Conservation (phyloP, 805 yeast species). For the Ogataea sp. region DNA sequence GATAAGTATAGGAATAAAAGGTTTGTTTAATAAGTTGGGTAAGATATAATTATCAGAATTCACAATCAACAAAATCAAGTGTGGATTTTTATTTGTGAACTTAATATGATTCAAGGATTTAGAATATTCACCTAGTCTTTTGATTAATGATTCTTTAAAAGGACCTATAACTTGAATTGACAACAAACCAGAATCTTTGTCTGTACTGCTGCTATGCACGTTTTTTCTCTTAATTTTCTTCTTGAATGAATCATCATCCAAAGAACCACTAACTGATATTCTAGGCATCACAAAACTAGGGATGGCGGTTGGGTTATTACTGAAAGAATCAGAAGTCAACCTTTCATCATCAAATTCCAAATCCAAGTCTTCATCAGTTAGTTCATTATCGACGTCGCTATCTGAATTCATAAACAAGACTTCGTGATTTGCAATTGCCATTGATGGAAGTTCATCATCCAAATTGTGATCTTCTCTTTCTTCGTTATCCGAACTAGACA, state of each 20-base stretch:
- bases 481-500: constrained; percentile 24
- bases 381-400: constrained; percentile 10
- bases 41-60: constrained; percentile 19
- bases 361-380: constrained; percentile 15
- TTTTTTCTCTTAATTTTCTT: neutral
- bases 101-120: constrained; percentile 21
- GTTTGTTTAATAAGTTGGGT: constrained; percentile 20
- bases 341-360: constrained; percentile 7
- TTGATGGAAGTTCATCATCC: neutral
- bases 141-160: constrained; percentile 10
- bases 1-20: constrained; percentile 22
- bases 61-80: constrained; percentile 20
- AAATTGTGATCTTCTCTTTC: neutral
- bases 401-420: constrained; percentile 18
- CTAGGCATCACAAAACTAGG: constrained; percentile 32
- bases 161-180: constrained; percentile 21
- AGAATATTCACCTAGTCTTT: constrained; percentile 18
- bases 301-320: constrained; percentile 6
- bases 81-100: constrained; percentile 17
- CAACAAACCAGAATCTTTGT: neutral
- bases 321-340: neutral
- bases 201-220: neutral
- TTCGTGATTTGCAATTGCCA: constrained; percentile 2
- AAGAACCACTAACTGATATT: constrained; percentile 15
- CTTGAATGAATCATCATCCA: constrained; percentile 3